Evolutionary conservation across 176 grass and related monocot genomes (phyloP).

Genomic region (Phoenix dactylifera): DNA sequence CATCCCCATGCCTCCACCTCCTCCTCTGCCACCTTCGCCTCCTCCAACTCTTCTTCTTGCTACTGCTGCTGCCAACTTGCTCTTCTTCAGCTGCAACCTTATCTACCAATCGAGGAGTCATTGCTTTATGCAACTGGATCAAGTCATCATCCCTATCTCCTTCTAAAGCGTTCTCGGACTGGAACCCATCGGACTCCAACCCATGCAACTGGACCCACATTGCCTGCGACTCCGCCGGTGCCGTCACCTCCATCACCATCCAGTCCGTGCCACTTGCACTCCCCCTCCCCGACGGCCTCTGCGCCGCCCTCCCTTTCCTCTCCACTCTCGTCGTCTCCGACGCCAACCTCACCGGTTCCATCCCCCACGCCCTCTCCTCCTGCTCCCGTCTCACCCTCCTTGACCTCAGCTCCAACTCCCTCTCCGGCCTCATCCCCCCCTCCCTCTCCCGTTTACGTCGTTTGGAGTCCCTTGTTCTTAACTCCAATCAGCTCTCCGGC

Average conservation of each 20-base stretch:
- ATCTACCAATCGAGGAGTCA: conserved; percentile 25
- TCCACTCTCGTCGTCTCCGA: conserved; percentile 45
- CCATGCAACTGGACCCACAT: conserved; percentile 89
- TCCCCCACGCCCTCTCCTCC: conserved; percentile 39
- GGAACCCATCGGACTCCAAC: conserved; percentile 36
- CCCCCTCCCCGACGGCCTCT: conserved; percentile 28
- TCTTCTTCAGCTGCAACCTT: not conserved
- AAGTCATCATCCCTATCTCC: conserved; percentile 25
- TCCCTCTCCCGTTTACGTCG: conserved; percentile 35
- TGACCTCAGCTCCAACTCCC: conserved; percentile 63
- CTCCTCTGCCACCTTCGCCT: conserved; percentile 16
- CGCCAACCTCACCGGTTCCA: conserved; percentile 57
- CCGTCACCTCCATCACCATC: conserved; percentile 35
- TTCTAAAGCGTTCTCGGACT: conserved; percentile 38
- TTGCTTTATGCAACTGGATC: conserved; percentile 62
- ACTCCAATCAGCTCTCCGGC: conserved; percentile 68
- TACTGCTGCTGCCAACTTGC: not conserved
- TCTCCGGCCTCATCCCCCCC: conserved; percentile 47
- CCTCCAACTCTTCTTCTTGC: not conserved
- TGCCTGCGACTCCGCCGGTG: conserved; percentile 18
- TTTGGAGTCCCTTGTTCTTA: conserved; percentile 38
- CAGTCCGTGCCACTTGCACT: conserved; percentile 64
- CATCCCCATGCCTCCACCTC: conserved; percentile 22
- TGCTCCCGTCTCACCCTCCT: conserved; percentile 58
- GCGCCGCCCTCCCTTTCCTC: conserved; percentile 34